Conservation (phyloP, 345 rosid genomes). For the Populus simonii region DNA sequence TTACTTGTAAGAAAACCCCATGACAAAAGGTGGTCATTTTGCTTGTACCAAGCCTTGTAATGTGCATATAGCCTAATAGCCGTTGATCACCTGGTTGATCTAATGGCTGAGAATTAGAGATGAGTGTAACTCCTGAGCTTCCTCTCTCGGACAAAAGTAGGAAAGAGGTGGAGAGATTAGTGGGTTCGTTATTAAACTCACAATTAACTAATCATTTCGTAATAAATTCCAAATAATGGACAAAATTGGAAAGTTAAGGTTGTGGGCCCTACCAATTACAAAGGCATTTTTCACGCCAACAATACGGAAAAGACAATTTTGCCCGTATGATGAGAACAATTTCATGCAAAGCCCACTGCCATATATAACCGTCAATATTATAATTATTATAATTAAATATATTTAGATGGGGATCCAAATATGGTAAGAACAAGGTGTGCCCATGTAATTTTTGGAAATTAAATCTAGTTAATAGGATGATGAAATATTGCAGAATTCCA, state of each 20-base stretch:
- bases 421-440: neutral
- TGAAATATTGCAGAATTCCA: constrained; percentile 12
- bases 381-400: neutral
- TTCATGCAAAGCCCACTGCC: neutral
- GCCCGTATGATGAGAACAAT: neutral
- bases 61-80: constrained; percentile 27
- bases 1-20: constrained; percentile 21
- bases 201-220: constrained; percentile 21
- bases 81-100: constrained; percentile 39
- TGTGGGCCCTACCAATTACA: neutral
- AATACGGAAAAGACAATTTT: neutral
- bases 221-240: neutral
- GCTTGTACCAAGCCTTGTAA: constrained; percentile 41
- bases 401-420: neutral
- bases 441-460: constrained; percentile 2
- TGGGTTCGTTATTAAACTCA: constrained; percentile 36
- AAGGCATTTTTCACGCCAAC: neutral
- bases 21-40: constrained; percentile 23
- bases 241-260: constrained; percentile 15
- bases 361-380: neutral
- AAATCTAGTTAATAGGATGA: constrained; percentile 13
- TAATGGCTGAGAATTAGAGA: constrained; percentile 31
- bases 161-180: constrained; percentile 39
- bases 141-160: constrained; percentile 32
- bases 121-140: constrained; percentile 57